Evolutionary conservation across 805 yeast species (phyloP), one percentile per base, ranked within the genome.

Genomic region (Candida tammaniensis): DNA sequence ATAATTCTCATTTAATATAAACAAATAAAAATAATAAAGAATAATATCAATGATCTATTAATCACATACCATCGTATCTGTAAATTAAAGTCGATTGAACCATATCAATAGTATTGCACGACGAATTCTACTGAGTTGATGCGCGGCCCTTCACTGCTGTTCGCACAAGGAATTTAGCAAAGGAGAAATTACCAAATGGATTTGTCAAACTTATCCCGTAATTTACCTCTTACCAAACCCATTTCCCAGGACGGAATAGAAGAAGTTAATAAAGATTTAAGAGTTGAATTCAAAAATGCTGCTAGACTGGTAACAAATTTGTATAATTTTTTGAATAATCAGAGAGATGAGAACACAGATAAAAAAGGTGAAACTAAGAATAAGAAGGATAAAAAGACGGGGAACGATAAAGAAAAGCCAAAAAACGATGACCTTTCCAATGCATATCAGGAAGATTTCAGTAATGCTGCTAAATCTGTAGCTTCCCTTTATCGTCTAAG

Each of bases 301-400:
- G 88, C 88, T 17, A 73, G 80, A 36, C 72, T 84, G 5, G 84
- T 82, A 17, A 82, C 88, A 11, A 72, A 61, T n/a, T 48, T 68
- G 10, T 65, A 64, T 42, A 62, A 61, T 43, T 24, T 27, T 33
- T 17, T 31, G 7, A 16, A 12, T 17, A n/a, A 29, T 13, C 11
- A 20, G 11, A 11, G 23, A 20, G 23, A 8, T 20, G 11, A 20
- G 23, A 8, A 20, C n/a, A n/a, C n/a, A 17, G 23, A 17, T 10
- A 17, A 13, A 19, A 28, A 17, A 5, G 15, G 15, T 17, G 11
- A 19, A 28, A 7, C 30, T n/a, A n/a, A n/a, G n/a, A n/a, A n/a
- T n/a, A n/a, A n/a, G n/a, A n/a, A 30, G 30, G 20, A 27, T 24
- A 10, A 19, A 30, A 8, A 35, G 31, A 22, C 33, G 18, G 7